Base-by-base conservation (phyloP, 176 grass and related monocot species). In the Tuctoria greenei region DNA sequence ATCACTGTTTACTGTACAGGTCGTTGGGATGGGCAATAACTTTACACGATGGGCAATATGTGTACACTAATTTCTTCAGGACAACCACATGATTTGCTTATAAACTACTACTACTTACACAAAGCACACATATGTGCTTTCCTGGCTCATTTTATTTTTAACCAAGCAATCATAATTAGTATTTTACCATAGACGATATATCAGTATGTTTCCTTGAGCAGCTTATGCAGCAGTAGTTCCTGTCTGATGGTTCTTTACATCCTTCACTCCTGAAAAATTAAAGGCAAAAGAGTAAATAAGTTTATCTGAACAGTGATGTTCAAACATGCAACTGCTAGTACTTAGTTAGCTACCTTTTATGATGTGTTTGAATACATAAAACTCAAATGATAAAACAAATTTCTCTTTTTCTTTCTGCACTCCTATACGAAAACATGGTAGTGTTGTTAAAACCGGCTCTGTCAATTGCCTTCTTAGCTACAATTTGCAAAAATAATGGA, bases 91-190 rank as follows among this genome's bases (percentile, higher is more conserved):
- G 68, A 51, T 63, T 41, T 80, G 9, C 70, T 58, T 49, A 72
- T 31, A 71, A 42, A 49, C 27, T 69, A 65, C 23, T 28, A 20
- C 15, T 50, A 75, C 70, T 25, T 47, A 64, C 34, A 69, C 62
- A 73, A 43, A 13, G 38, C 63, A 79, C 20, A 31, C 4, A 17
- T 8, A 31, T 26, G 66, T 43, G 0, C 14, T 78, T 39, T 31
- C 31, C 31, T 31, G 31, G 31, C 31, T 60, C 41, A 23, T 56
- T 83, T 83, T 88, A 83, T 83, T 88, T 62, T n/a, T 74, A 56
- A 63, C 12, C 38, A 41, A 84, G 56, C 31, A 38, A 44, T 20
- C 45, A 70, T 70, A 75, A 57, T 63, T 64, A 8, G 49, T 84
- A 21, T 57, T 79, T 57, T 54, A 10, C 63, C 5, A 26, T 60